Base-by-base conservation (phyloP, 2,329 filamentous ascomycete species). In the Talaromyces rugulosus region DNA sequence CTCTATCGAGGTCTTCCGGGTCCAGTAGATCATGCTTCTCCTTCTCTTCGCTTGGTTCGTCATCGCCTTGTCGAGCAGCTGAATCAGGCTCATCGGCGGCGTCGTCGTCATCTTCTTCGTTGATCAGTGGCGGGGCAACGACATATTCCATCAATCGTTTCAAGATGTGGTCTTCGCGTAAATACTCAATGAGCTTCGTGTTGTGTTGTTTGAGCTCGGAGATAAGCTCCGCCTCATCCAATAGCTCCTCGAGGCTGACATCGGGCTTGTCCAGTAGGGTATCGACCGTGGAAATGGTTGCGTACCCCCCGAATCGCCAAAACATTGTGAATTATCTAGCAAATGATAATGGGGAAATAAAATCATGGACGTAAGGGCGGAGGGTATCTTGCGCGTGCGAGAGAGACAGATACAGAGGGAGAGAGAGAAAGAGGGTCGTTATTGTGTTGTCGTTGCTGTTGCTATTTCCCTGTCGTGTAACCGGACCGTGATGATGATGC, bases 161-260 rank as follows among this genome's bases (percentile, higher is more conserved):
- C 65, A 99, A 85, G 62, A 96, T 87, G 70, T 88, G 85, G 69
- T 96, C 91, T 72, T 96, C 91, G 70, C 95, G 89, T 64, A 99
- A 83, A 74, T 94, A 98, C 79, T 98, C 93, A 77, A 98, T 93
- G 65, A 99, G 88, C 81, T 97, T 97, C 62, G 92, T 89, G 81
- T 99, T 98, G 80, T 97, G 93, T 77, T 96, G 91, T 81, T 98
- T 99, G 66, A 99, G 86, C 83, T 99, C 95, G 77, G 97, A 92
- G 69, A 98, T 95, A 71, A 98, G 81, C 75, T 99, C 95, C 72
- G 90, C 90, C 83, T 99, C 95, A 76, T 98, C 93, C 66, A 99
- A 87, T 63, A 99, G 84, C 75, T 98, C 94, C 79, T 99, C 95
- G 67, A 98, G 89, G 58, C 91, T 92, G 75, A 97, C 93, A 79